A percentile compares a stretch with the other conserved stretches of the same genome.
Conservation (phyloP, 345 rosid species). For the Heritiera littoralis region DNA sequence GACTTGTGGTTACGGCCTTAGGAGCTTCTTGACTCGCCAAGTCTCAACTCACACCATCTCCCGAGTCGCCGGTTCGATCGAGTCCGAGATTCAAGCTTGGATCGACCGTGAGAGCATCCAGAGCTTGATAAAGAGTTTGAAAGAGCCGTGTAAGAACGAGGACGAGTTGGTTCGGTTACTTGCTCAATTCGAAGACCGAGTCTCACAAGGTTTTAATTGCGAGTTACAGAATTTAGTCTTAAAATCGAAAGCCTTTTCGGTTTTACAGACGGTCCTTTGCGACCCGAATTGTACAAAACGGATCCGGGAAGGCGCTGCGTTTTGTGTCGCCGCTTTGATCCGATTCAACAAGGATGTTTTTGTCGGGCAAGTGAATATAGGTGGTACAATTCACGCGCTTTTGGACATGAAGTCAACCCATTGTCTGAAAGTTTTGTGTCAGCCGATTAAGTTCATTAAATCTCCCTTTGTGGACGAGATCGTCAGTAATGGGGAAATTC, state of each 20-base stretch:
- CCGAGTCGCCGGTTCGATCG: conserved; percentile 66
- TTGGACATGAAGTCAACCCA: conserved; percentile 37
- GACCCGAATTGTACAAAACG: conserved; percentile 33
- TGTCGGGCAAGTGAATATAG: conserved; percentile 59
- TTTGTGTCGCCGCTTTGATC: conserved; percentile 45
- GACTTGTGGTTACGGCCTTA: conserved; percentile 40
- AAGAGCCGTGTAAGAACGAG: conserved; percentile 34
- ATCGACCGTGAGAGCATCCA: conserved; percentile 68
- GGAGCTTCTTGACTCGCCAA: conserved; percentile 55
- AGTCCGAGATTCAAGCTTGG: conserved; percentile 69
- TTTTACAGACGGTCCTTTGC: conserved; percentile 39
- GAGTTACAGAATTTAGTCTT: conserved; percentile 59
- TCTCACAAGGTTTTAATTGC: conserved; percentile 49
- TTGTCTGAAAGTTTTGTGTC: conserved; percentile 42
- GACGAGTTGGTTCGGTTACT: conserved; percentile 44
- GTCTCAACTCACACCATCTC: conserved; percentile 58
- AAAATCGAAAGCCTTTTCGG: conserved; percentile 46
- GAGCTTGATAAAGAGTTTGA: conserved; percentile 35
- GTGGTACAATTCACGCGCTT: conserved; percentile 46
- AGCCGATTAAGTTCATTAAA: conserved; percentile 48
- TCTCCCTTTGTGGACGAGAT: conserved; percentile 67
- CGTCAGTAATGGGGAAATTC: conserved; percentile 47
- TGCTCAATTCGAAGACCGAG: conserved; percentile 49
- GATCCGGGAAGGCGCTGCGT: conserved; percentile 49
- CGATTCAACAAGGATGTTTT: conserved; percentile 73